Evolutionary conservation across 2,329 filamentous ascomycete genomes (phyloP).

Genomic region (Cercospora brassicicola): DNA sequence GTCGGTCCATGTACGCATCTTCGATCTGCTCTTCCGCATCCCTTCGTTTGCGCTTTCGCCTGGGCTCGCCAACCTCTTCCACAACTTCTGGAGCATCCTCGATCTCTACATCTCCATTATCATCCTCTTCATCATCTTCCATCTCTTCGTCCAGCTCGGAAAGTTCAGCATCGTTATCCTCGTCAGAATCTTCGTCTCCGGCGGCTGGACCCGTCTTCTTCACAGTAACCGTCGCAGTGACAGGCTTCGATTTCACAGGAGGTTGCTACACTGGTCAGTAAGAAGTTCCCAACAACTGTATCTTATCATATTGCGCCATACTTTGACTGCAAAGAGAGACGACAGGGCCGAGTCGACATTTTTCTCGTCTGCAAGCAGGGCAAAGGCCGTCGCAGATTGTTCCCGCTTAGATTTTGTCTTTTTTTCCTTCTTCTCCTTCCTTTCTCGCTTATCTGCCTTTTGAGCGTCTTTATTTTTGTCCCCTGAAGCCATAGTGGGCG

Average conservation of each 20-base stretch:
- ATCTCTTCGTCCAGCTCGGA: constrained; percentile 26
- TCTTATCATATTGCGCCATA: constrained; percentile 35
- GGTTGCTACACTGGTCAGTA: constrained; percentile 39
- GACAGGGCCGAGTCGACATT: constrained; percentile 47
- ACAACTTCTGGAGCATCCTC: constrained; percentile 22
- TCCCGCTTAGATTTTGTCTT: constrained; percentile 17
- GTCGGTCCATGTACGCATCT: constrained; percentile 65
- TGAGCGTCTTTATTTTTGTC: constrained; percentile 10
- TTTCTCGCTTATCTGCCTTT: constrained; percentile 26
- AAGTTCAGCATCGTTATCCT: constrained; percentile 33
- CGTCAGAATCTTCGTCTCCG: constrained; percentile 37
- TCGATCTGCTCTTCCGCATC: constrained; percentile 64
- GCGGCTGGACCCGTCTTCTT: constrained; percentile 1
- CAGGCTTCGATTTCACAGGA: constrained; percentile 26
- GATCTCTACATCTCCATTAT: constrained; percentile 28
- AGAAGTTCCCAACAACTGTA: constrained; percentile 8
- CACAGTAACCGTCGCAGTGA: constrained; percentile 41
- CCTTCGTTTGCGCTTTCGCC: constrained; percentile 56
- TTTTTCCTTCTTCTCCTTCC: constrained; percentile 17
- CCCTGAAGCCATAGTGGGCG: background rate
- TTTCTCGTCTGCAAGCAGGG: constrained; percentile 39
- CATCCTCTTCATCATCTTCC: constrained; percentile 24
- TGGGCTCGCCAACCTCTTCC: constrained; percentile 45
- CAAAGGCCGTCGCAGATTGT: constrained; percentile 20
- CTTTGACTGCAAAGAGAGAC: constrained; percentile 49